Percentiles rank a stretch among this genome's conserved stretches.
Evolutionary conservation across 2,329 filamentous ascomycete species (phyloP).

Genomic region (Arthrobotrys megalospora): DNA sequence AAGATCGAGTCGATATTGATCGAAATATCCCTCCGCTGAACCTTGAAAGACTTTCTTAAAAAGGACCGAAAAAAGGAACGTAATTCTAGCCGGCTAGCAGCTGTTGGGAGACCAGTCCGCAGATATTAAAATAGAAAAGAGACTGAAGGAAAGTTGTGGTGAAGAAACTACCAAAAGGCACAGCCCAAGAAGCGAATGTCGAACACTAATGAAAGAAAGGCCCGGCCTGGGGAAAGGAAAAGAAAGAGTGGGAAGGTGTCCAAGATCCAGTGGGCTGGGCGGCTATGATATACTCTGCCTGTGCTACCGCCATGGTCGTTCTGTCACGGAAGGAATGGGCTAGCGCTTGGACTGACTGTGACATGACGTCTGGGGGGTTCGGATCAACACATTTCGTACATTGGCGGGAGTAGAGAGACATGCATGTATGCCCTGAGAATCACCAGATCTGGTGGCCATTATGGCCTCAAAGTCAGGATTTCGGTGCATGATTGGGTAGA

Average conservation of each 20-base stretch:
- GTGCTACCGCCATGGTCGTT: slow-evolving; percentile 22
- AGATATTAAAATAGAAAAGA: slow-evolving; percentile 49
- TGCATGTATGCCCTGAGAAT: slow-evolving; percentile 19
- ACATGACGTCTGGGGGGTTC: slow-evolving; percentile 39
- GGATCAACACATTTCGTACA: slow-evolving; percentile 24
- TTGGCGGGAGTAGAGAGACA: not conserved
- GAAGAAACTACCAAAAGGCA: slow-evolving; percentile 57
- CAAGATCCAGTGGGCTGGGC: slow-evolving; percentile 31
- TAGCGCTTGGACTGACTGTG: slow-evolving; percentile 49
- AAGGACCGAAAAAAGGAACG: slow-evolving; percentile 31
- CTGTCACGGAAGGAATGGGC: slow-evolving; percentile 28
- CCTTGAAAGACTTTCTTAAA: slow-evolving; percentile 15
- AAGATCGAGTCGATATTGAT: slow-evolving; percentile 23
- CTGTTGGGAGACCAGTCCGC: slow-evolving; percentile 35
- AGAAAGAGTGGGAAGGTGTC: slow-evolving; percentile 24
- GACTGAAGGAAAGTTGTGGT: slow-evolving; percentile 39
- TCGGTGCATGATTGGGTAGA: slow-evolving; percentile 27
- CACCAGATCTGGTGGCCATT: slow-evolving; percentile 33
- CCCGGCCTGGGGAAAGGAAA: slow-evolving; percentile 44
- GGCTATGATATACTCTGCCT: slow-evolving; percentile 58
- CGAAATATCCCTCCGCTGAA: slow-evolving; percentile 14
- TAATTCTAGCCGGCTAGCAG: slow-evolving; percentile 50
- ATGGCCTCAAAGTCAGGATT: slow-evolving; percentile 32
- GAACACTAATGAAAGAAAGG: slow-evolving; percentile 46
- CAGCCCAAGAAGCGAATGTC: slow-evolving; percentile 52